Evolutionary conservation across 2,329 filamentous ascomycete species (phyloP), one percentile per base, ranked within the genome.

Genomic region (Nigrospora osmanthi): DNA sequence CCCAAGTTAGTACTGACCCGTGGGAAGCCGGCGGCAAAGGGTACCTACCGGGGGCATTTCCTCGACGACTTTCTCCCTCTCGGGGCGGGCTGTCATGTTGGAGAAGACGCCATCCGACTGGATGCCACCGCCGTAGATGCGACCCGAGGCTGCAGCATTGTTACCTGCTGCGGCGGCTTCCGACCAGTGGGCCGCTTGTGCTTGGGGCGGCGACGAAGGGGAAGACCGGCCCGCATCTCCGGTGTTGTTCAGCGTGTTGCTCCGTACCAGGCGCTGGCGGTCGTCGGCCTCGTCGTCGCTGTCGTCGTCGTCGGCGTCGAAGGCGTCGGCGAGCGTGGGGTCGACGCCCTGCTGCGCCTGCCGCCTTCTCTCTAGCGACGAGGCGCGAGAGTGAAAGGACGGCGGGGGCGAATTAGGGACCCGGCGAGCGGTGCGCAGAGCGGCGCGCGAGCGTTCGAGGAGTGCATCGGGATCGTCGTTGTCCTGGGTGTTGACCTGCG

Each of bases 61-160:
- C 51, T 98, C 93, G 47, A 79, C 57, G 15, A 87, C 72, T 54
- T 83, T 80, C 50, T 88, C 85, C 28, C 81, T 75, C 56, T 94
- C 88, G 0, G 91, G 91, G 62, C 95, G 91, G 13, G 93, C 93
- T 53, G 81, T 89, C 53, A 98, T 68, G 62, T 98, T 98, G 44
- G 91, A 93, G 68, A 95, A 98, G 23, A 98, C 93, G 49, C 93
- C 93, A 65, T 97, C 93, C 41, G 88, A 89, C 44, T 86, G 83
- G n/a, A 82, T 79, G 19, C 83, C 84, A 43, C 84, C 80, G 37
- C 88, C 85, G 49, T 88, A 81, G 2, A 86, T 75, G 49, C 79
- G 70, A 31, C 62, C 68, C 56, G 67, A 45, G 63, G 68, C 45
- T 55, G 59, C 43, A 17, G 50, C 40, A 48, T 55, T 51, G 14